phyloP scores from a whole-genome alignment of 2,329 filamentous ascomycete genomes.

The Torrubiella hemipterigena region DNA sequence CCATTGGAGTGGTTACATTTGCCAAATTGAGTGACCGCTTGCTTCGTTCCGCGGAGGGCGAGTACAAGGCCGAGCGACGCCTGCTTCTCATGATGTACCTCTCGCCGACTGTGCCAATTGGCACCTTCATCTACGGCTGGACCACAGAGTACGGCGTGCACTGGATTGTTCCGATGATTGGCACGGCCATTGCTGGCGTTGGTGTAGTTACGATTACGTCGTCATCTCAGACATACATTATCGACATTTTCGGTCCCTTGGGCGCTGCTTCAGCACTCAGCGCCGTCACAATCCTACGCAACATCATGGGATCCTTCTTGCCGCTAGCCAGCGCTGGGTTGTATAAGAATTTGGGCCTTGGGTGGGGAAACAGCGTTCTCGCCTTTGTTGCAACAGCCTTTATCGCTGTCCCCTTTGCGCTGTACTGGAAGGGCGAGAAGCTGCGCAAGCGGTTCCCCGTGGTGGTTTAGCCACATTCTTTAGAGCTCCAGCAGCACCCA shows the following conservation, averaged over 20 bases:
- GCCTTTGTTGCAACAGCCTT: conserved; percentile 15
- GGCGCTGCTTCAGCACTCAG: conserved; percentile 30
- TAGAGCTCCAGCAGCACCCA: no score
- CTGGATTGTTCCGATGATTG: conserved; percentile 46
- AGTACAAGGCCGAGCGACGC: no score
- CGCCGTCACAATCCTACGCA: conserved; percentile 41
- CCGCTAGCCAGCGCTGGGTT: conserved; percentile 42
- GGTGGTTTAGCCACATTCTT: no score
- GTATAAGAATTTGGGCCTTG: conserved; percentile 28
- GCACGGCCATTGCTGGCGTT: conserved; percentile 29
- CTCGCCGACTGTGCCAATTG: conserved; percentile 29
- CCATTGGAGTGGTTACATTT: conserved; percentile 33
- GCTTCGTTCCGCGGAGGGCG: no score
- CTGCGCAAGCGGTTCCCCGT: no score
- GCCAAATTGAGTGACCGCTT: background rate
- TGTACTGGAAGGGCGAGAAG: no score
- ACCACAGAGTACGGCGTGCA: conserved; percentile 25
- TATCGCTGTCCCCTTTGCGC: no score
- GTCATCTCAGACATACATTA: conserved; percentile 45
- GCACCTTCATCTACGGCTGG: conserved; percentile 39
- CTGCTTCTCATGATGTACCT: conserved; percentile 16
- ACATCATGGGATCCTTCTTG: conserved; percentile 43
- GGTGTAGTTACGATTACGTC: conserved; percentile 46
- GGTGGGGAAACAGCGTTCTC: conserved; percentile 27
- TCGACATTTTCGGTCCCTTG: conserved; percentile 32